Conservation (phyloP, 1,139 yeast genomes). For the Fermentozyma sake region DNA sequence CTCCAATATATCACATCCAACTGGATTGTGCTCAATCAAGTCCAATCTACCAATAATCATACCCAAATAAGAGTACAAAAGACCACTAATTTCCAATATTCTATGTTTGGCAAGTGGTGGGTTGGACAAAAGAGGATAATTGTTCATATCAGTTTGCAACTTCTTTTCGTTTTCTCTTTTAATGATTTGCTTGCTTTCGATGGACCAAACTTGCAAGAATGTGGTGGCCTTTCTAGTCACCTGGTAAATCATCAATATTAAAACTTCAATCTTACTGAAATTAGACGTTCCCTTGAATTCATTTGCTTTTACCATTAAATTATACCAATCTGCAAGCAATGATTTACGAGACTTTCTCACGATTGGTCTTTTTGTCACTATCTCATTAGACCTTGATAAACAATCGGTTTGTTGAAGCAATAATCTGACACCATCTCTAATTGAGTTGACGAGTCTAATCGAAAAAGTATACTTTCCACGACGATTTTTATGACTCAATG, state of each 20-base stretch:
- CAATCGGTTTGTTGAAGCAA: slow-evolving; percentile 77
- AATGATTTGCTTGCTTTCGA: slow-evolving; percentile 45
- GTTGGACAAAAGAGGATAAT: slow-evolving; percentile 38
- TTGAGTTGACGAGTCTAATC: slow-evolving; percentile 35
- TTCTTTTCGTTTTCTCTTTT: slow-evolving; percentile 34
- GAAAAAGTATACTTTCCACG: slow-evolving; percentile 44
- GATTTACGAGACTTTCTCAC: slow-evolving; percentile 75
- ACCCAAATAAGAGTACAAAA: slow-evolving; percentile 67
- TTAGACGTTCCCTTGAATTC: slow-evolving; percentile 73
- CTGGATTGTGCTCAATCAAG: slow-evolving; percentile 65
- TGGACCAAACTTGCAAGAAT: slow-evolving; percentile 73
- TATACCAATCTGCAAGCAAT: slow-evolving; percentile 86
- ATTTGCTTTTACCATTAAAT: slow-evolving; percentile 80
- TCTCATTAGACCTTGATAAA: slow-evolving; percentile 74
- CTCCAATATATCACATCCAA: slow-evolving; percentile 66
- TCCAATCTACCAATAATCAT: slow-evolving; percentile 69
- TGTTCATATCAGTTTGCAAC: slow-evolving; percentile 36
- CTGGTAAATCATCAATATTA: slow-evolving; percentile 70
- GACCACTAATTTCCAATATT: slow-evolving; percentile 68
- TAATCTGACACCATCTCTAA: slow-evolving; percentile 80
- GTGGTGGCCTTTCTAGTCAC: slow-evolving; percentile 68
- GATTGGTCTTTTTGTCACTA: slow-evolving; percentile 65
- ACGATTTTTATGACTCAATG: slow-evolving; percentile 47
- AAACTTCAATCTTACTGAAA: slow-evolving; percentile 59
- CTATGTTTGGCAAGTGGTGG: slow-evolving; percentile 73